These are phyloP conservation scores for Carallia brachiata DNA, from an alignment of 345 rosid genomes.

Conservation along the genomic window DNA sequence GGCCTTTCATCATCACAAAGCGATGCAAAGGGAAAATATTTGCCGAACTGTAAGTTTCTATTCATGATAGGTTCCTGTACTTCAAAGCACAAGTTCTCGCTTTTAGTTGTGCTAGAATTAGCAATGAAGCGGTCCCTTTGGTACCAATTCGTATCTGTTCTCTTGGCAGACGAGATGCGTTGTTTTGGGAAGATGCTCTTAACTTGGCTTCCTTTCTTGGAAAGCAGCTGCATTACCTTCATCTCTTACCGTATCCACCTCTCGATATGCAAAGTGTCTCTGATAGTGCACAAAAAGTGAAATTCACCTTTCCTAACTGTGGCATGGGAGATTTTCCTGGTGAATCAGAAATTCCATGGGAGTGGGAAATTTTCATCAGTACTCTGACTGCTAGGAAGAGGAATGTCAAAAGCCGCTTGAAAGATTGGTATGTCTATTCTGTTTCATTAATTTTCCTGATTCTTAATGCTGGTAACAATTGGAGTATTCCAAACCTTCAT, in stretches of 20 bases:
- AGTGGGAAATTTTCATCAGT: constrained; percentile 61
- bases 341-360: constrained; percentile 49
- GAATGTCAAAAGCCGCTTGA: constrained; percentile 49
- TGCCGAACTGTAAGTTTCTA: constrained; percentile 70
- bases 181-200: constrained; percentile 54
- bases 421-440: constrained; percentile 48
- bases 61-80: constrained; percentile 1
- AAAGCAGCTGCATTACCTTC: constrained; percentile 73
- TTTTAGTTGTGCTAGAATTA: constrained; percentile 8
- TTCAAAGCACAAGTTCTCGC: constrained; percentile 1
- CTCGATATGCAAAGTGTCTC: constrained; percentile 36
- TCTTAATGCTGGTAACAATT: not conserved
- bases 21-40: constrained; percentile 89
- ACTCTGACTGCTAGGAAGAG: constrained; percentile 52
- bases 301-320: constrained; percentile 22
- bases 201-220: constrained; percentile 77
- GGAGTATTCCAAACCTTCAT: not conserved
- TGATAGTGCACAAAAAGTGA: constrained; percentile 26
- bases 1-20: constrained; percentile 85
- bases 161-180: constrained; percentile 69
- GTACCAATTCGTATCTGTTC: constrained; percentile 5
- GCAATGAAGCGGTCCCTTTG: constrained; percentile 6
- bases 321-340: constrained; percentile 23
- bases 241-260: constrained; percentile 68
- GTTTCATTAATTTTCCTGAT: not conserved